Conservation (phyloP, 2,329 filamentous ascomycete species). For the Xylariaceae sp. region DNA sequence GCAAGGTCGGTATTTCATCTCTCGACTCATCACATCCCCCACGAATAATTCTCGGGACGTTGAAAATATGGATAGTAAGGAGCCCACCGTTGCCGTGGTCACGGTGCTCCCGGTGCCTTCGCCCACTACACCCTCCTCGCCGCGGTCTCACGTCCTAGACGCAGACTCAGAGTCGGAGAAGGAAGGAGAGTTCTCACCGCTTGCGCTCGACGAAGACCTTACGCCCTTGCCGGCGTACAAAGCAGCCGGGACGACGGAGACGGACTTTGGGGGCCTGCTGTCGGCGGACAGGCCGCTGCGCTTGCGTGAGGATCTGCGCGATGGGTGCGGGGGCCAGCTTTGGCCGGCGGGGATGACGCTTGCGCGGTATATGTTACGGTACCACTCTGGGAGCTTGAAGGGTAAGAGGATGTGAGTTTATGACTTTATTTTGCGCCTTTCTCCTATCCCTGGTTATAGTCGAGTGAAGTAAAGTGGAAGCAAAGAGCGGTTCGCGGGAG, state of each 20-base stretch:
- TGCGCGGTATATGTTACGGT: slow-evolving; percentile 81
- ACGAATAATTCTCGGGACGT: slow-evolving; percentile 7
- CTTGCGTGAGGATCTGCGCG: slow-evolving; percentile 83
- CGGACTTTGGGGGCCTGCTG: slow-evolving; percentile 77
- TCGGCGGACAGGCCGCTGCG: slow-evolving; percentile 62
- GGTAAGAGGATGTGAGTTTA: slow-evolving; percentile 74
- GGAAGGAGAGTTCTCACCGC: slow-evolving; percentile 50
- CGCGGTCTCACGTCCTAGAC: too few species aligned
- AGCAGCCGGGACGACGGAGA: slow-evolving; percentile 54
- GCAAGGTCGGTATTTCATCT: too few species aligned
- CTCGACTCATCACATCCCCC: neutral
- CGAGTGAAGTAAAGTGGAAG: too few species aligned
- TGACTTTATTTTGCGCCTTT: neutral
- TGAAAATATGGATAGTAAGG: slow-evolving; percentile 13
- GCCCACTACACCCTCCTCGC: neutral
- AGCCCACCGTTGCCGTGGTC: slow-evolving; percentile 12
- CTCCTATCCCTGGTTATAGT: neutral
- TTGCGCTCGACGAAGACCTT: slow-evolving; percentile 60
- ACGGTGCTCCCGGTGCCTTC: slow-evolving; percentile 1
- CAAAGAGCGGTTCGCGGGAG: too few species aligned
- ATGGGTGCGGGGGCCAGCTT: slow-evolving; percentile 89
- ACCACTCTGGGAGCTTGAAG: slow-evolving; percentile 67
- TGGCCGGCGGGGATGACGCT: slow-evolving; percentile 95
- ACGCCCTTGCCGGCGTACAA: slow-evolving; percentile 67
- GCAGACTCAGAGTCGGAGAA: slow-evolving; percentile 9